Base-by-base conservation (phyloP, 805 yeast species). In the Peterozyma toletana region DNA sequence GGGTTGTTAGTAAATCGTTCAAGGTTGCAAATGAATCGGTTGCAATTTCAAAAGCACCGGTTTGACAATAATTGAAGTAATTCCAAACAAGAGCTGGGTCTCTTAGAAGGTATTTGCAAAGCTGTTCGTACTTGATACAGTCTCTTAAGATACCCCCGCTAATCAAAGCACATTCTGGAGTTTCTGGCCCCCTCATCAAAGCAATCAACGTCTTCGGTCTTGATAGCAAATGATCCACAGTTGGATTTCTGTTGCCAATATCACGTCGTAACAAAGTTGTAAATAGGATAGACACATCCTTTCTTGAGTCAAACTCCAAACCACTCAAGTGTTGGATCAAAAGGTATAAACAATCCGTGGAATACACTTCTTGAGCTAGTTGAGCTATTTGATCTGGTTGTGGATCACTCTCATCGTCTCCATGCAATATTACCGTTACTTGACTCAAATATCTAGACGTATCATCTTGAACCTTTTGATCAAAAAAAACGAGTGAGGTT, bases 231-330 rank as follows among this genome's bases (percentile, higher is more conserved):
- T 89, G 86, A 56, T 91, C 96, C 15, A 88, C 90, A 0, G 96
- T 87, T 14, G 96, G 96, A 9, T 83, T 76, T 51, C 88, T 75
- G 52, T 70, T 76, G 37, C 88, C 91, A 34, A 80, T 77, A 50
- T 83, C 84, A 42, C 96, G 79, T 53, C 90, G 78, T 49, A 93
- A 71, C 36, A 95, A 71, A 4, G 87, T 80, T 49, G 81, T 76
- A 58, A 89, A 88, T 42, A 93, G 59, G 5, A 77, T 67, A 4
- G 79, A 73, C 13, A 88, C 91, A 53, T 86, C 93, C 55, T 91
- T 89, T 44, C 96, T 71, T 38, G 95, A 79, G 58, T 93, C 98
- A 63, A 93, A 90, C 50, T 88, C 96, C 44, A 93, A 71, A 31
- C 71, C 70, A n/a, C 66, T 66, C 44, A 93, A 66, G 54, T 80